Base-by-base conservation (phyloP, 2,329 filamentous ascomycete genomes). In the Reticulascus tulasneorum region DNA sequence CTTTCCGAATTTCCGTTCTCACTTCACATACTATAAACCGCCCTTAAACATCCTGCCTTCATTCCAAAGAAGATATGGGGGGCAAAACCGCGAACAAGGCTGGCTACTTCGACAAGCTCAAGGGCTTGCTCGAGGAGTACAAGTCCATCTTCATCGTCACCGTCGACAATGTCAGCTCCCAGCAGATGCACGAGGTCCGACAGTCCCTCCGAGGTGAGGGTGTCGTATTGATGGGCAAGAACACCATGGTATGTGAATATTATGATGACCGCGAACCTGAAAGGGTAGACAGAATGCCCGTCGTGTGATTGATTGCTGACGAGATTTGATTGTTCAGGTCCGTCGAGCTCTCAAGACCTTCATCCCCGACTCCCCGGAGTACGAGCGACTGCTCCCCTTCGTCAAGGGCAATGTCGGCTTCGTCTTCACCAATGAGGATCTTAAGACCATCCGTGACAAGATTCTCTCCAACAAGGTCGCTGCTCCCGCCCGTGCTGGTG, bases 121-220 rank as follows among this genome's bases (percentile, higher is more conserved):
- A 96, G 84, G 70, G 69, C 71, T 82, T 97, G 69, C 84, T 98
- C 69, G 87, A 97, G 77, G 84, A 89, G 69, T 97, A 94, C 85
- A 82, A 81, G 69, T 91, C 86, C 63, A 86, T 97, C 77, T 97
- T 98, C 87, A 90, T 98, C 70, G 90, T 95, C 69, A 64, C 82
- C 64, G 84, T 91, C 65, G 87, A 97, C 88, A 98, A 97, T 98
- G 93, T 98, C 82, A 88, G 84, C 71, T 98, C 93, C 57, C 93
- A 98, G 83, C 94, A 98, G 84, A 98, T 98, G 94, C 93, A 98
- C 87, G 93, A 98, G 82, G 97, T 98, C 71, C 86, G 93, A 69
- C 74, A 84, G 62, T 73, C 87, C 60, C 86, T 98, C 68, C 90
- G 93, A 67, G 84, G 84, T 48, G 74, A 94, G 71, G 90, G 81